Evolutionary conservation across 805 yeast species (phyloP).

Genomic region (Cyberlindnera maritima): DNA sequence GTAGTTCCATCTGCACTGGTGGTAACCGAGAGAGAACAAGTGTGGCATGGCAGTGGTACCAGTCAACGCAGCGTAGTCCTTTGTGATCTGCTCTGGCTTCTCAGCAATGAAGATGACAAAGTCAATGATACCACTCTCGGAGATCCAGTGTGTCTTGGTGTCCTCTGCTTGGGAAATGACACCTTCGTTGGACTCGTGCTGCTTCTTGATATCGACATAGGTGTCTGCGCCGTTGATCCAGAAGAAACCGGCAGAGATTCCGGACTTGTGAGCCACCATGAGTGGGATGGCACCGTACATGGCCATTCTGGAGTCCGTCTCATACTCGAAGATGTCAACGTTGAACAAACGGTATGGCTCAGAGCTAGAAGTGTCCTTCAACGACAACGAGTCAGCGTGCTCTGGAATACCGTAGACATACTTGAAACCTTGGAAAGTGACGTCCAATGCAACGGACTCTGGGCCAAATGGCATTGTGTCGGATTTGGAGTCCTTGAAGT

Average conservation of each 20-base stretch:
- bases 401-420: conserved; percentile 95
- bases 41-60: conserved; percentile 78
- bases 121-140: conserved; percentile 86
- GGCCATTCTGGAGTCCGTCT: conserved; percentile 74
- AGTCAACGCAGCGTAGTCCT: conserved; percentile 63
- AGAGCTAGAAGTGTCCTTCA: conserved; percentile 59
- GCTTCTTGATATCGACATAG: conserved; percentile 66
- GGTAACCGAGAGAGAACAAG: conserved; percentile 80
- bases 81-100: conserved; percentile 53
- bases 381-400: conserved; percentile 78
- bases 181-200: conserved; percentile 16
- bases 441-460: conserved; percentile 82
- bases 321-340: conserved; percentile 95
- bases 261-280: conserved; percentile 63
- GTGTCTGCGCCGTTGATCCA: conserved; percentile 96
- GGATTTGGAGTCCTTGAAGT: conserved; percentile 58
- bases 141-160: conserved; percentile 82
- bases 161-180: conserved; percentile 9
- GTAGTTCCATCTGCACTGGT: conserved; percentile 98
- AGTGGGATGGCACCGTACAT: conserved; percentile 97
- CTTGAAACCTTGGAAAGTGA: conserved; percentile 55
- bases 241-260: conserved; percentile 68
- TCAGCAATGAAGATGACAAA: conserved; percentile 63
- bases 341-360: conserved; percentile 89
- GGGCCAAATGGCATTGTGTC: conserved; percentile 83